Percentiles rank a stretch among this genome's conserved stretches.
Evolutionary conservation across 2,329 filamentous ascomycete species (phyloP).

Genomic region (Leptographium lundbergii): DNA sequence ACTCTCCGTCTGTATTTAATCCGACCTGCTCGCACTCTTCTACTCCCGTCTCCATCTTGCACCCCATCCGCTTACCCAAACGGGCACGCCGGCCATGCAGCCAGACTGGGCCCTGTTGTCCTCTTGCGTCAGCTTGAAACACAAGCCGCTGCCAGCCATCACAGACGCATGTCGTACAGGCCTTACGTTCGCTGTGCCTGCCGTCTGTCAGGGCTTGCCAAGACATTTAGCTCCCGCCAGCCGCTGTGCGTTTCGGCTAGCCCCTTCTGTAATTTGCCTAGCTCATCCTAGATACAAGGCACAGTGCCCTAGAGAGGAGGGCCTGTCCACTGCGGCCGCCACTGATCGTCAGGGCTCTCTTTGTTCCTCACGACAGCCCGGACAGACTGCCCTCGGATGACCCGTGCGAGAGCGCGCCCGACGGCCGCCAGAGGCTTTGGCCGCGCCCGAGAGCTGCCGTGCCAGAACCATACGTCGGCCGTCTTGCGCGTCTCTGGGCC

Average conservation of each 20-base stretch:
- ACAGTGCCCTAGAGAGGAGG: not conserved
- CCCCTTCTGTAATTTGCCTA: not conserved
- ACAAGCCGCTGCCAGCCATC: not conserved
- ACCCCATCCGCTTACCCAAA: not conserved
- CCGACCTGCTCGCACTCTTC: no score
- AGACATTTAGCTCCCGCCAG: not conserved
- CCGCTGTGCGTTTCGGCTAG: not conserved
- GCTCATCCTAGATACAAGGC: not conserved
- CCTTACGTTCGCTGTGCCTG: no score
- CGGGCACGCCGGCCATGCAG: not conserved
- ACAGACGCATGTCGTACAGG: no score
- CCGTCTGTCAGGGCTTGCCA: not conserved
- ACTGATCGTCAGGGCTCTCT: slow-evolving; percentile 45
- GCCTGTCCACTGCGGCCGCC: not conserved
- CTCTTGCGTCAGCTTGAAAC: not conserved
- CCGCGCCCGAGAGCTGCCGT: not conserved
- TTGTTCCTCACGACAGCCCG: slow-evolving; percentile 32
- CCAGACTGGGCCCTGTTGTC: not conserved
- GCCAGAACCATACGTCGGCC: not conserved
- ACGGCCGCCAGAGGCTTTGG: not conserved
- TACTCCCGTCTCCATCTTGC: not conserved
- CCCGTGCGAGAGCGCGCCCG: not conserved
- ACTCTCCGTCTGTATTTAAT: not conserved
- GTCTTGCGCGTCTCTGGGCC: slow-evolving; percentile 2
- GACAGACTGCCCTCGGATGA: not conserved